These are phyloP conservation scores for Crepidotus variabilis DNA, from an alignment of 768 basidiomycete species.

Conservation along the genomic window DNA sequence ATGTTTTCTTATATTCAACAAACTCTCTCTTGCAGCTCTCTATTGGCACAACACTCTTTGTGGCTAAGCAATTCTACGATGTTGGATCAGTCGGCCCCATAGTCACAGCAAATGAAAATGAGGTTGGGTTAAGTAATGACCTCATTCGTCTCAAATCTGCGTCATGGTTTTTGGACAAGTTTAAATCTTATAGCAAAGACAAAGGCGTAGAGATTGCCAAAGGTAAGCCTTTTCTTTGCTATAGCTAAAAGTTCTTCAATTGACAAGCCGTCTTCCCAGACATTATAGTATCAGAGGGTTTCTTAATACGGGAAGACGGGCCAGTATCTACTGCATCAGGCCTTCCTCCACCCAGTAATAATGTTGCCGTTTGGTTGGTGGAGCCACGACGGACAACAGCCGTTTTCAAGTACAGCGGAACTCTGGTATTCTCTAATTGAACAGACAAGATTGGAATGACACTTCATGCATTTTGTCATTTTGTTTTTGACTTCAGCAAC, in stretches of 20 bases:
- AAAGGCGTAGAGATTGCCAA: conserved; percentile 1
- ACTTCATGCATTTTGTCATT: conserved; percentile 8
- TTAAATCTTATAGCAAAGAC: not conserved
- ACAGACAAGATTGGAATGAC: conserved; percentile 9
- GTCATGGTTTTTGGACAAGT: conserved; percentile 6
- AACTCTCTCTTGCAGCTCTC: conserved; percentile 7
- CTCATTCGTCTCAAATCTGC: conserved; percentile 3
- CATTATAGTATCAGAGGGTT: conserved; percentile 6
- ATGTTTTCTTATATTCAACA: not conserved
- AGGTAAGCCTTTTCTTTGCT: not conserved
- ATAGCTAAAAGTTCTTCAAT: not conserved
- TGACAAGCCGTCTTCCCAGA: not conserved
- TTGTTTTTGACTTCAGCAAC: conserved; percentile 9
- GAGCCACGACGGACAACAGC: conserved; percentile 10
- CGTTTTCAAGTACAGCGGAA: conserved; percentile 10
- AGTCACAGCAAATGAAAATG: conserved; percentile 6
- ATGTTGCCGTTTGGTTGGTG: conserved; percentile 9
- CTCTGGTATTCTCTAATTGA: conserved; percentile 8
- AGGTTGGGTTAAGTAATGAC: conserved; percentile 3
- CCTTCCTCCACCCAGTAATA: not conserved
- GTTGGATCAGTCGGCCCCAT: not conserved
- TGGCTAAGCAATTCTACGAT: conserved; percentile 11
- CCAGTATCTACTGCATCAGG: conserved; percentile 2
- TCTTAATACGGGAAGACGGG: conserved; percentile 4
- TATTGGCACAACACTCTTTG: conserved; percentile 8